Percentiles rank a stretch among this genome's conserved stretches.
Conservation (phyloP, 169 alveolate species). For the Plasmodium gallinaceum region DNA sequence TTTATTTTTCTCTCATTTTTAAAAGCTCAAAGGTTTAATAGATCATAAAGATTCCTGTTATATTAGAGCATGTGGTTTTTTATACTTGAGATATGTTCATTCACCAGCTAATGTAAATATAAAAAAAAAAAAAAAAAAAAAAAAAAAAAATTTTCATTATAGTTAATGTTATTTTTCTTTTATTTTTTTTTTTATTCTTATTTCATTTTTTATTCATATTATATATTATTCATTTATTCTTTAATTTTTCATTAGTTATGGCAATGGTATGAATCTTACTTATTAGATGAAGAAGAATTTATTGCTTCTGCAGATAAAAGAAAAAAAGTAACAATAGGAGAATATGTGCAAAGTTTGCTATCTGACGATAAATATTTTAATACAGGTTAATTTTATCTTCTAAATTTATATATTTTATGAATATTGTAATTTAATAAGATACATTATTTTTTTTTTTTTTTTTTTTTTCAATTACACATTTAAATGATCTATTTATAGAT, state of each 20-base stretch:
- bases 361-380: constrained; percentile 84
- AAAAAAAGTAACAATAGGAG: constrained; percentile 82
- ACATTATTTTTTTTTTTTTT: neutral
- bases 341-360: constrained; percentile 78
- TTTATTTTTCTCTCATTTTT: neutral
- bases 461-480: neutral
- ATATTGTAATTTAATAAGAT: too few species aligned
- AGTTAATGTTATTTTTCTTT: neutral
- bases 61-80: constrained; percentile 70
- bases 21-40: constrained; percentile 33
- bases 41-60: constrained; percentile 53
- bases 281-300: constrained; percentile 83
- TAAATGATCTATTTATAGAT: neutral
- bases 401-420: too few species aligned
- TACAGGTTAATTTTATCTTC: constrained; percentile 76
- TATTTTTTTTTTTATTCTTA: too few species aligned
- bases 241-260: constrained; percentile 76
- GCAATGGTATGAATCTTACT: constrained; percentile 86
- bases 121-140: neutral
- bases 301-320: constrained; percentile 76
- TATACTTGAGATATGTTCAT: constrained; percentile 57
- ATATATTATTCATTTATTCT: too few species aligned
- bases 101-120: constrained; percentile 54
- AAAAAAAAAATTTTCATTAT: neutral
- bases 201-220: neutral